phyloP scores from a whole-genome alignment of 1,139 yeast genomes.

The Entelexis paramagnoliae region DNA sequence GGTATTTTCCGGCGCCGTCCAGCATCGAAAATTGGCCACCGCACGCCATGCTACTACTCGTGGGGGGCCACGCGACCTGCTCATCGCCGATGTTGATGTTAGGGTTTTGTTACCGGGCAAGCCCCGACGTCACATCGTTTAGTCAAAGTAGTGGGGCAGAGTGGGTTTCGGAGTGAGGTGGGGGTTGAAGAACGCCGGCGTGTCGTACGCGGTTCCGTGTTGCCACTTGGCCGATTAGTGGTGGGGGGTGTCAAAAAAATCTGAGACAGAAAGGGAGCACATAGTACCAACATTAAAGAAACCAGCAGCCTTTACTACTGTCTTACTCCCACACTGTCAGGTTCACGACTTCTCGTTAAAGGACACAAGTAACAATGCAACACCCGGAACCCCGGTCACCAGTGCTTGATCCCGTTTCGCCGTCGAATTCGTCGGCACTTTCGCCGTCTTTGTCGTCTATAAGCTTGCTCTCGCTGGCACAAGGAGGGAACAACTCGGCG shows the following conservation, averaged over 20 bases:
- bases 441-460: constrained; percentile 18
- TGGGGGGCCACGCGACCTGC: too few species aligned
- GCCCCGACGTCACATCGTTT: not conserved
- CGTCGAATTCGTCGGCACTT: not conserved
- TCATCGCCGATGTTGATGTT: too few species aligned
- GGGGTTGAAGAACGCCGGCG: not conserved
- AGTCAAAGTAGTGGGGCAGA: not conserved
- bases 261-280: too few species aligned
- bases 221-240: not conserved
- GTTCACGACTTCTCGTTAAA: too few species aligned
- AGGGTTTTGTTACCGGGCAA: too few species aligned
- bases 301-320: too few species aligned
- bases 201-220: not conserved
- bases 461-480: constrained; percentile 16
- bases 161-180: not conserved
- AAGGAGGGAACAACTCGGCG: not conserved
- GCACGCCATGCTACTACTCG: too few species aligned
- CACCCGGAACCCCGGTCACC: not conserved
- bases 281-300: too few species aligned
- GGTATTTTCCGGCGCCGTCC: not conserved
- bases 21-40: too few species aligned
- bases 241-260: too few species aligned
- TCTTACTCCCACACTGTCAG: too few species aligned
- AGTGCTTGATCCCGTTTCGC: constrained; percentile 6
- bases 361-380: not conserved